Evolutionary conservation across 108 stramenopile genomes (phyloP).

Genomic region (Schizochytrium sp.): DNA sequence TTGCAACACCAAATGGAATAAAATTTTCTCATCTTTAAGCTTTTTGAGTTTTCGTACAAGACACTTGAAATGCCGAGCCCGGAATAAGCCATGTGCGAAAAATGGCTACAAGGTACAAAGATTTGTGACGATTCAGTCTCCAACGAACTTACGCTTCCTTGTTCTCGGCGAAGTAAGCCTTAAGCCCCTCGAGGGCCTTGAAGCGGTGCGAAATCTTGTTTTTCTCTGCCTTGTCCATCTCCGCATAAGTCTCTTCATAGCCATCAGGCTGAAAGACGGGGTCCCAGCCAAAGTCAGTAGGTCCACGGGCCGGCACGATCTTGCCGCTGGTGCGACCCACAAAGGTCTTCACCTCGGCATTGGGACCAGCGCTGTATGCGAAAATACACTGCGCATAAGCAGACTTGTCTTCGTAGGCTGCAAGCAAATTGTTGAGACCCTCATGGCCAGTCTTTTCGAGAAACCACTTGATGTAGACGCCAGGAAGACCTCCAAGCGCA

Average conservation of each 20-base stretch:
- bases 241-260: conserved; percentile 91
- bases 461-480: conserved; percentile 99
- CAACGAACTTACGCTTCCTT: background rate
- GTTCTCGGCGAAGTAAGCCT: conserved; percentile 60
- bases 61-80: too few species aligned
- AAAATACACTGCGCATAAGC: conserved; percentile 96
- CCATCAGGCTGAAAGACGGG: conserved; percentile 92
- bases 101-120: too few species aligned
- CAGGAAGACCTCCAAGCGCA: conserved; percentile 92
- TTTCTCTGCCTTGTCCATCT: conserved; percentile 92
- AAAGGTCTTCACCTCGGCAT: conserved; percentile 84
- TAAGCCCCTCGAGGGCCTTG: conserved; percentile 83
- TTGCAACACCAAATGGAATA: too few species aligned
- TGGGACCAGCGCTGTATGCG: conserved; percentile 90
- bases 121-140: too few species aligned
- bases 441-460: conserved; percentile 90
- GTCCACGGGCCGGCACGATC: conserved; percentile 89
- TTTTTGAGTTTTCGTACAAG: too few species aligned
- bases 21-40: too few species aligned
- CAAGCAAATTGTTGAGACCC: conserved; percentile 87
- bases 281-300: conserved; percentile 96
- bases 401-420: conserved; percentile 88
- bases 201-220: conserved; percentile 92
- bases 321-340: conserved; percentile 79
- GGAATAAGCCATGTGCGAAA: too few species aligned